Evolutionary conservation across 257 asterid species (phyloP).

Genomic region (Nicotiana knightiana): DNA sequence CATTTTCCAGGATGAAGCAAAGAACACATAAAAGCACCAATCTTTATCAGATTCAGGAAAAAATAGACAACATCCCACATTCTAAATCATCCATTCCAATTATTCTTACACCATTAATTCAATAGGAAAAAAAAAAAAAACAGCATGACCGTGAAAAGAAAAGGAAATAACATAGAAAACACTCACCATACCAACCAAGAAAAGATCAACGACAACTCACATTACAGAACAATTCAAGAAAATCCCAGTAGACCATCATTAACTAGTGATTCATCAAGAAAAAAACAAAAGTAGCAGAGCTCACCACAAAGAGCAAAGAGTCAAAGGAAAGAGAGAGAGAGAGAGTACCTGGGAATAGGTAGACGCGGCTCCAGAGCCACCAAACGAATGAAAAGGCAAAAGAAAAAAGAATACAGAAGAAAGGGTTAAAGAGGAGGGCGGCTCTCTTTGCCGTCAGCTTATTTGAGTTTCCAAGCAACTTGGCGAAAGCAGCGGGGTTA

Average conservation of each 20-base stretch:
- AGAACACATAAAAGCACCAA: neutral
- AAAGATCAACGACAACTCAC: constrained; percentile 20
- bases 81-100: constrained; percentile 13
- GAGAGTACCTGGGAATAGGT: constrained; percentile 28
- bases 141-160: neutral
- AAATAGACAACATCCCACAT: constrained; percentile 11
- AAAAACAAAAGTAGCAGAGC: constrained; percentile 12
- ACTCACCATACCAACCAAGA: neutral
- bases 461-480: constrained; percentile 48
- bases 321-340: constrained; percentile 14
- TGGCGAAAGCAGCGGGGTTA: constrained; percentile 14
- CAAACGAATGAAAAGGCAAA: constrained; percentile 25
- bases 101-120: neutral
- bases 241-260: constrained; percentile 4
- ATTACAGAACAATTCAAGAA: constrained; percentile 23
- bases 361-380: constrained; percentile 19
- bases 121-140: neutral
- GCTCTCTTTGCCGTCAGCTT: constrained; percentile 40
- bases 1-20: neutral
- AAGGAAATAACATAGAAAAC: neutral
- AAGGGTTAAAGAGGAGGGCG: constrained; percentile 49
- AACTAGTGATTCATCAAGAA: constrained; percentile 2
- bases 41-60: constrained; percentile 9
- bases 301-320: neutral
- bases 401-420: constrained; percentile 23